Evolutionary conservation across 1,284 basidiomycete species (phyloP).

Genomic region (Cryptococcus jaspeensis): DNA sequence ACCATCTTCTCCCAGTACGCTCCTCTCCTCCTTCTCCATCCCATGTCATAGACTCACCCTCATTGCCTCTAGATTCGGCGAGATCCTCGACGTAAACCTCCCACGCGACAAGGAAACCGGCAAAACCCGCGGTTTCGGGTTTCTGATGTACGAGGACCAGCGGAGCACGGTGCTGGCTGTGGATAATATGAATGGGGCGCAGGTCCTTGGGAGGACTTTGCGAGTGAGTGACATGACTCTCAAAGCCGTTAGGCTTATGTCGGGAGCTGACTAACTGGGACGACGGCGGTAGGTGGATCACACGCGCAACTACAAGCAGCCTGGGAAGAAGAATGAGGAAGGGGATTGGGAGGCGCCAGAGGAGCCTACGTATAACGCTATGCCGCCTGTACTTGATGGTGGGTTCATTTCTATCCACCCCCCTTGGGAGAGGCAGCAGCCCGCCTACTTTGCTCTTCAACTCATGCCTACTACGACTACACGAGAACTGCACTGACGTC

Average conservation of each 20-base stretch:
- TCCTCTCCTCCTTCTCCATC: background rate
- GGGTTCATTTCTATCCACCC: conserved; percentile 27
- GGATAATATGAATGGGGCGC: conserved; percentile 95
- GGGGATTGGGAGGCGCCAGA: conserved; percentile 87
- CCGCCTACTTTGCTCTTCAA: background rate
- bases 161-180: conserved; percentile 93
- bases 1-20: conserved; percentile 95
- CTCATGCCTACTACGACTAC: background rate
- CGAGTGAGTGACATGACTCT: conserved; percentile 63
- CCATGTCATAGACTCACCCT: background rate
- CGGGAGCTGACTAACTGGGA: too few relatives aligned
- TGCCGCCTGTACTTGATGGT: conserved; percentile 69
- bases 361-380: conserved; percentile 79
- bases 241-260: too few relatives aligned
- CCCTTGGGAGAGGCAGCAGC: background rate
- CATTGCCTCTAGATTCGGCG: conserved; percentile 71
- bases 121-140: conserved; percentile 87
- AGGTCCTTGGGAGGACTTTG: conserved; percentile 78
- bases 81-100: conserved; percentile 91
- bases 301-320: conserved; percentile 88
- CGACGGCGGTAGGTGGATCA: conserved; percentile 74
- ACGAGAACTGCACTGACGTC: background rate
- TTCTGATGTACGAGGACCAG: conserved; percentile 99
- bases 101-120: conserved; percentile 89
- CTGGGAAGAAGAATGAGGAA: conserved; percentile 72